Percentiles rank a stretch among this genome's conserved stretches.
These are phyloP conservation scores for Crithidia brevicula DNA, from an alignment of 208 protist species.

Conservation along the genomic window DNA sequence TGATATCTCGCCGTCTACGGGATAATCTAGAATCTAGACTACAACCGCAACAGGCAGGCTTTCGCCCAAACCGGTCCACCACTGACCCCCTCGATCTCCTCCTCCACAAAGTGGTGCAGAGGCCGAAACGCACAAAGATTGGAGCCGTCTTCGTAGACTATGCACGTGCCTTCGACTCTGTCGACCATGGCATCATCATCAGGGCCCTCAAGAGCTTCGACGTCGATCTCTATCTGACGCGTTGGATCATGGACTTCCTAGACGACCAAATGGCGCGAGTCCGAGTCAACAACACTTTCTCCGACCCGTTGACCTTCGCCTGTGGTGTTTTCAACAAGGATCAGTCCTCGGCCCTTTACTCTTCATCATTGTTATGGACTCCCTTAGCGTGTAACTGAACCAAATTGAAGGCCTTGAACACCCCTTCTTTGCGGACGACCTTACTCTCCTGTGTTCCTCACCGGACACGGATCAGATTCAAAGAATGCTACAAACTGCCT, in stretches of 20 bases:
- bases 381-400: slow-evolving; percentile 4
- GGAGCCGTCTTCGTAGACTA: too few species aligned
- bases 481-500: background rate
- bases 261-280: background rate
- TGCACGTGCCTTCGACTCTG: too few species aligned
- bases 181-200: too few species aligned
- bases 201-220: background rate
- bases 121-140: too few species aligned
- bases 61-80: too few species aligned
- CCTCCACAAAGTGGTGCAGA: too few species aligned
- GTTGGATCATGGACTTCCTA: background rate
- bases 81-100: too few species aligned
- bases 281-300: slow-evolving; percentile 1
- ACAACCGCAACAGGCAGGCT: too few species aligned
- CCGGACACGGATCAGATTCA: too few species aligned
- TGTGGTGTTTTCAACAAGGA: slow-evolving; percentile 29
- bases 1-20: too few species aligned
- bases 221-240: background rate
- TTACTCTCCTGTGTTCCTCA: too few species aligned
- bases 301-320: background rate
- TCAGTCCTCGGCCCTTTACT: slow-evolving; percentile 26
- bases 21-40: too few species aligned
- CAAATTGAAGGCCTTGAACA: slow-evolving; percentile 10
- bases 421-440: slow-evolving; percentile 32
- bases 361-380: slow-evolving; percentile 30